Conservation (phyloP, 169 alveolate species). For the Plasmodium inui region DNA sequence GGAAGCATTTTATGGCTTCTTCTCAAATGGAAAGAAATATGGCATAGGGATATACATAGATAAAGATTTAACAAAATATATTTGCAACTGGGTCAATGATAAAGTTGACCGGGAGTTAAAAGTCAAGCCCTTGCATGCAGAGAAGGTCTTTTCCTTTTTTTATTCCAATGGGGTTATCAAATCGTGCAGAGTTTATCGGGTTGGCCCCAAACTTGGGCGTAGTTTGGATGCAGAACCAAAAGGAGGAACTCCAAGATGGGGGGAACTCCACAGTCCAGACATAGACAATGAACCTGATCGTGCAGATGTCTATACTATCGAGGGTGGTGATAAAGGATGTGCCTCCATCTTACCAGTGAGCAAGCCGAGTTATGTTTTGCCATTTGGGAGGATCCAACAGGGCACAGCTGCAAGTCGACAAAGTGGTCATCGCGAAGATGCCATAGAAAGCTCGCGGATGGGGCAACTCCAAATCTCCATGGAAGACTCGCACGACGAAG, state of each 20-base stretch:
- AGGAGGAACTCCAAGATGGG: background rate
- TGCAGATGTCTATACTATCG: background rate
- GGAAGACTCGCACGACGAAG: background rate
- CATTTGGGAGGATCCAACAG: background rate
- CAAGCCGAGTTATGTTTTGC: background rate
- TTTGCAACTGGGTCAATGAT: slow-evolving; percentile 22
- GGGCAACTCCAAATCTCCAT: background rate
- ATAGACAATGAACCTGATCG: background rate
- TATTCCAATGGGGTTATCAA: slow-evolving; percentile 13
- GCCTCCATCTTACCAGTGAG: background rate
- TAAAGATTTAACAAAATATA: slow-evolving; percentile 30
- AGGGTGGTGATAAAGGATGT: background rate
- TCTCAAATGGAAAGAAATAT: slow-evolving; percentile 42
- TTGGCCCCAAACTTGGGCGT: background rate
- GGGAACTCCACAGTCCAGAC: background rate
- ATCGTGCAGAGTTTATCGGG: background rate
- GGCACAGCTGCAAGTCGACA: background rate
- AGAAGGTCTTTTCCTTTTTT: slow-evolving; percentile 5
- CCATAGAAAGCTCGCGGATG: background rate
- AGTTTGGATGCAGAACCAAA: background rate
- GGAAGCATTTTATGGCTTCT: slow-evolving; percentile 26
- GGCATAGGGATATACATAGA: slow-evolving; percentile 52
- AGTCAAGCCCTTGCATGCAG: slow-evolving; percentile 10
- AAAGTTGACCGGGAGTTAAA: background rate
- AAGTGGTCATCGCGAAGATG: background rate